Evolutionary conservation across 306 rosid genomes (phyloP), one percentile per base, ranked within the genome.

Genomic region (Astragalus glycyphyllos): DNA sequence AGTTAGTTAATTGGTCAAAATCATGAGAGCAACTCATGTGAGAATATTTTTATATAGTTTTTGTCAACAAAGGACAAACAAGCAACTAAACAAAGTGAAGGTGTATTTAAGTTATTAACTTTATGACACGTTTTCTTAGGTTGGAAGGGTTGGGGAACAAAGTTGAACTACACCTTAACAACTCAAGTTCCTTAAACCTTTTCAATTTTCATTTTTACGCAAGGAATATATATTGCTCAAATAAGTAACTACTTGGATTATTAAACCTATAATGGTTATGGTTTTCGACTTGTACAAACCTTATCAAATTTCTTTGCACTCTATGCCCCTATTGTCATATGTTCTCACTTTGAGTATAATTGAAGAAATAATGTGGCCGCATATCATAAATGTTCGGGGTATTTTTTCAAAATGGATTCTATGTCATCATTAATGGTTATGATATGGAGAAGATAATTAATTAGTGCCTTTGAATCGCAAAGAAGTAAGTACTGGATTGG

Each of bases 341-440:
- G 44, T 42, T 20, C 45, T 64, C 55, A 34, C 72, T 72, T 74
- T 65, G 79, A 79, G 86, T 83, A 75, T 9, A n/a, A 32, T 48
- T 41, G 51, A 79, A 82, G 80, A 56, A 74, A 60, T 58, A 65
- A 74, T 64, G 65, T 55, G 65, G 17, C 38, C 72, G 15, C 35
- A 11, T 7, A 7, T 17, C 37, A 72, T 37, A n/a, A 34, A 16
- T 69, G 45, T 46, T 12, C n/a, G 13, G 13, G 4, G 35, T 14
- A 67, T 49, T 16, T 29, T 31, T n/a, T 31, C 1, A 5, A 54
- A 14, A 16, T 38, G 42, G 26, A 76, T 68, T 53, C 16, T 17
- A 50, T 49, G 58, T 51, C 40, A 7, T 58, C 45, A 58, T 31
- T 1, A 11, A 57, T 57, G 56, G 17, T 37, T 44, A 54, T 58